Percentiles rank a stretch among this genome's conserved stretches.
Evolutionary conservation across 345 rosid species (phyloP).

Genomic region (Garcia nutans): DNA sequence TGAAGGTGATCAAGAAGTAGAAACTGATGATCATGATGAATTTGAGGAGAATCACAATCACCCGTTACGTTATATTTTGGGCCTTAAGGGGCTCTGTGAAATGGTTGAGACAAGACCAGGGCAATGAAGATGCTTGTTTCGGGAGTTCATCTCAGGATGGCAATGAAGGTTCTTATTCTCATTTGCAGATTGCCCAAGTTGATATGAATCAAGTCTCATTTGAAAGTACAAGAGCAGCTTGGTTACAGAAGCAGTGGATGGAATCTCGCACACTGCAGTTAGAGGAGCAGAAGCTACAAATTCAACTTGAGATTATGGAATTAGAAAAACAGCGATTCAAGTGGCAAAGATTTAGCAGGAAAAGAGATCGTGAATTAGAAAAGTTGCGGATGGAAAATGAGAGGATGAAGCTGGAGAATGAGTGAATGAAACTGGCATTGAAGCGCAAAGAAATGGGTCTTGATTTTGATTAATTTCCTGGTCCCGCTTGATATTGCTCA

Average conservation of each 20-base stretch:
- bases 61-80: conserved; percentile 40
- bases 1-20: conserved; percentile 73
- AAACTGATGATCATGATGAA: conserved; percentile 71
- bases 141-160: conserved; percentile 44
- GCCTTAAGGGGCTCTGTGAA: conserved; percentile 44
- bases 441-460: conserved; percentile 52
- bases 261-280: conserved; percentile 66
- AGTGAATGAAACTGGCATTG: conserved; percentile 65
- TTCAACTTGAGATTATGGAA: conserved; percentile 72
- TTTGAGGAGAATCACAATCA: conserved; percentile 54
- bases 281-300: conserved; percentile 78
- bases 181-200: conserved; percentile 39
- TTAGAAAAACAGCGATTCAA: conserved; percentile 78
- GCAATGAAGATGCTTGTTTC: conserved; percentile 49
- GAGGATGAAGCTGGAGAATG: conserved; percentile 89
- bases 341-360: conserved; percentile 82
- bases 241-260: conserved; percentile 62
- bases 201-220: conserved; percentile 49
- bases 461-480: conserved; percentile 19
- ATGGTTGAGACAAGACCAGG: conserved; percentile 55
- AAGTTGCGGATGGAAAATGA: conserved; percentile 78
- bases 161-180: conserved; percentile 38
- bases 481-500: conserved; percentile 7
- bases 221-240: conserved; percentile 48
- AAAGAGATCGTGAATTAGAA: conserved; percentile 73